Evolutionary conservation across 2,329 filamentous ascomycete species (phyloP), one percentile per base, ranked within the genome.

Genomic region (Aureobasidium sp.): DNA sequence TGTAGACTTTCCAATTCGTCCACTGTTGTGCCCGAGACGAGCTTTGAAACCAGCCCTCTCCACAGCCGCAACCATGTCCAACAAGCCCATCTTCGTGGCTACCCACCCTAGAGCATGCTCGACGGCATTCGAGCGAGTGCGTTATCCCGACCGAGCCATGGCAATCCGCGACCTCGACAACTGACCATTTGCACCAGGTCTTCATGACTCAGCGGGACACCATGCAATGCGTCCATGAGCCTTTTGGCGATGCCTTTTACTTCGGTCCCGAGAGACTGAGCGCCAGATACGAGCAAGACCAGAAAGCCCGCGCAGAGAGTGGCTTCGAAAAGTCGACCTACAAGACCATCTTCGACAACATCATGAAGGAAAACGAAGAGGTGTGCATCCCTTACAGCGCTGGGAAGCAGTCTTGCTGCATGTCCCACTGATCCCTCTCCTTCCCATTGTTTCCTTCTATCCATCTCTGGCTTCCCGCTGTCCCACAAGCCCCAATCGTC

Each of bases 161-260:
- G n/a, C 42, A 6, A 29, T 24, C 33, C 33, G 15, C 50, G 11
- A 24, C 22, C 19, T 15, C 45, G 31, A 39, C 42, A 14, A 52
- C 61, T 59, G 56, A 60, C 58, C 19, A 35, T 56, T 29, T 40
- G n/a, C 22, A 15, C 44, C 67, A 94, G 90, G 92, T 97, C 67
- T 97, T 99, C 76, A 97, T 97, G 93, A 96, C 92, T 69, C 88
- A 91, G 68, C 84, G 84, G 68, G 87, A 96, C 71, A 86, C 82
- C 60, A 82, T 97, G 63, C 81, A 87, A 69, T 96, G 90, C 73
- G 81, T 94, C 68, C 94, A 97, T 75, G 94, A 99, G 78, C 94
- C 94, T 5, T 97, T 97, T 76, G 93, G 93, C 60, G 94, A 97
- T 76, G 89, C 92, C 64, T 97, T 93, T 73, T 97, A 97, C 78